Base-by-base conservation (phyloP, 2,329 filamentous ascomycete species). In the Leptographium procerum region DNA sequence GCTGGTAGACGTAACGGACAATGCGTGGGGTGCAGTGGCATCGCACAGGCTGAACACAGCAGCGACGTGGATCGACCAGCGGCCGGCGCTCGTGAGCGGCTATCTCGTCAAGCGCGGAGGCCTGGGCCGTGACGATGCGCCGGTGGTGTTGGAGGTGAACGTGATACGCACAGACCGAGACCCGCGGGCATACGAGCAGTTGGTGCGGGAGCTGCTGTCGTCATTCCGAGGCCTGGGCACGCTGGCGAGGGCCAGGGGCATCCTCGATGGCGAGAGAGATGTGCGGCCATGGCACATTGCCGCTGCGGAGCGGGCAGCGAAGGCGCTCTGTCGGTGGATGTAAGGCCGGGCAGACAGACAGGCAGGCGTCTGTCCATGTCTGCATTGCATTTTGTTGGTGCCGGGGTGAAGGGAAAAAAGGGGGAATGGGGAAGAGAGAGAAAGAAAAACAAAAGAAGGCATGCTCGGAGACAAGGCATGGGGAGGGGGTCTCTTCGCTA, bases 211-310 rank as follows among this genome's bases (percentile, higher is more conserved):
- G 67, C 83, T 89, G 68, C 67, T 94, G 59, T 78, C 74, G 33
- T 82, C 85, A 68, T 92, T 86, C 66, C 73, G 88, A 50, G 83
- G 81, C 0, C 68, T 94, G 61, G 85, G 84, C 0, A 82, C 87
- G 22, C 68, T 94, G 64, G 87, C 87, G 1, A 78, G 83, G 62
- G 80, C 84, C 26, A 81, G 86, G 61, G 87, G 83, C 0, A 73
- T 85, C 65, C 74, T 84, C 66, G 78, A 83, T 65, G 70, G 77
- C 61, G 75, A 83, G 57, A 77, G 73, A 54, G 83, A 85, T 66
- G 77, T 84, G n/a, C 73, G 87, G 65, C 89, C 89, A 22, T 89
- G 88, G 86, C 89, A 92, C 75, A 74, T 92, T 60, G 85, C 83
- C 14, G 85, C 82, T 22, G 87, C 84, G 2, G 80, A 87, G 70